phyloP scores from a whole-genome alignment of 768 basidiomycete genomes.

The Hericium rajendrae region DNA sequence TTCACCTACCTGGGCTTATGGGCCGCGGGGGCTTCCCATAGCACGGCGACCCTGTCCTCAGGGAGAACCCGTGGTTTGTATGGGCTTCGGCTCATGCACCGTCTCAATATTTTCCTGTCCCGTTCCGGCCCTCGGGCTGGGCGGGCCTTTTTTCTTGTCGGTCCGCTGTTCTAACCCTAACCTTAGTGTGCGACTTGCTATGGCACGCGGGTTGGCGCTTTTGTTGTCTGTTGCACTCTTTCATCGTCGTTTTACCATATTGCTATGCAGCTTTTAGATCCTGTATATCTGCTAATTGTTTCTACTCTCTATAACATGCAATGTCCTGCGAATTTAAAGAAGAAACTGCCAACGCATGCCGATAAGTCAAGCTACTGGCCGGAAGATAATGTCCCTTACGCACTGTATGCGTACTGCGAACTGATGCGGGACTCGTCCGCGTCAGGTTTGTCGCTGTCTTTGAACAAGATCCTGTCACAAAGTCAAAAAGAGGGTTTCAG shows the following conservation, averaged over 20 bases:
- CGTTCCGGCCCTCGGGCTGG: conserved; percentile 43
- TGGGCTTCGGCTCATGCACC: conserved; percentile 36
- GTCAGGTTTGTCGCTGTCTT: too few species aligned
- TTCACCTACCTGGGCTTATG: conserved; percentile 27
- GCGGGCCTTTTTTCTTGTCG: conserved; percentile 28
- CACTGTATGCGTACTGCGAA: too few species aligned
- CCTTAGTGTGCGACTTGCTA: background rate
- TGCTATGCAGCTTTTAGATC: background rate
- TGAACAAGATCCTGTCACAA: too few species aligned
- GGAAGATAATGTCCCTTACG: too few species aligned
- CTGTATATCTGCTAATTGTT: background rate
- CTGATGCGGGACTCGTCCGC: too few species aligned
- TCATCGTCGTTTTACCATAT: background rate
- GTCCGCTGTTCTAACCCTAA: conserved; percentile 1
- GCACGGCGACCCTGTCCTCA: conserved; percentile 50
- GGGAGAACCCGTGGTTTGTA: conserved; percentile 36
- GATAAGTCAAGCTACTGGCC: too few species aligned
- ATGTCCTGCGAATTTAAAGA: background rate
- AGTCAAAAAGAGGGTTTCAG: too few species aligned
- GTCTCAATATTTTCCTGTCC: conserved; percentile 38
- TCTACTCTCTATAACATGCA: background rate
- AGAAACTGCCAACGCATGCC: too few species aligned
- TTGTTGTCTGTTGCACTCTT: background rate
- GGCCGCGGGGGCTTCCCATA: conserved; percentile 32
- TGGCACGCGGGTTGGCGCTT: background rate